These are phyloP conservation scores for Saturnispora ahearnii DNA, from an alignment of 805 yeast species.

Conservation along the genomic window DNA sequence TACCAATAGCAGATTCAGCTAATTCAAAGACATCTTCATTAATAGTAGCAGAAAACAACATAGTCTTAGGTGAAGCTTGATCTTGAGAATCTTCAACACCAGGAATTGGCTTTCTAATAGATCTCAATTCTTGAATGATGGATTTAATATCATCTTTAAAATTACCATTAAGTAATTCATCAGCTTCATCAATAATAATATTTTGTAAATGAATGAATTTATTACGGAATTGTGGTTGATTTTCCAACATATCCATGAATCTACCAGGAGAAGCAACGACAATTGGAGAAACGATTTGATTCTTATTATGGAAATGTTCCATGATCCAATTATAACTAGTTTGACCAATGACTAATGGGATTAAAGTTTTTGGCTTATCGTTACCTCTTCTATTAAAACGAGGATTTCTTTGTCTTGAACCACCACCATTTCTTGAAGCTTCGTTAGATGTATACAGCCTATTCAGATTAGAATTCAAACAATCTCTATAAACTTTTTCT, in stretches of 20 bases:
- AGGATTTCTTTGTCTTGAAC: slow-evolving; percentile 15
- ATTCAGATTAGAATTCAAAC: slow-evolving; percentile 24
- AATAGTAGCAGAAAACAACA: slow-evolving; percentile 84
- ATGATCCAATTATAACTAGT: slow-evolving; percentile 13
- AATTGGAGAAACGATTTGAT: slow-evolving; percentile 41
- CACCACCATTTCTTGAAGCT: neutral
- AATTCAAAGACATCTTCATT: slow-evolving; percentile 56
- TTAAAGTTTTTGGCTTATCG: slow-evolving; percentile 11
- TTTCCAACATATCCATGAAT: slow-evolving; percentile 49
- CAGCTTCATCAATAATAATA: slow-evolving; percentile 86
- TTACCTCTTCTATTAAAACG: neutral
- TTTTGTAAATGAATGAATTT: slow-evolving; percentile 48
- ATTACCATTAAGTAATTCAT: slow-evolving; percentile 73
- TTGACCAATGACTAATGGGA: slow-evolving; percentile 42
- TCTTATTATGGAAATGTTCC: slow-evolving; percentile 8
- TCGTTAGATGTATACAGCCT: neutral
- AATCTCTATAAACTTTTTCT: slow-evolving; percentile 25
- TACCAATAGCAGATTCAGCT: slow-evolving; percentile 51
- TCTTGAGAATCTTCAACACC: slow-evolving; percentile 10
- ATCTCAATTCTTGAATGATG: slow-evolving; percentile 40
- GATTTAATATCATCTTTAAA: slow-evolving; percentile 57
- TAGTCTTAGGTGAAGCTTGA: slow-evolving; percentile 43
- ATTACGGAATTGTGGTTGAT: slow-evolving; percentile 34
- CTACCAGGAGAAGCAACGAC: slow-evolving; percentile 90
- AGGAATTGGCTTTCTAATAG: slow-evolving; percentile 11